Base-by-base conservation (phyloP, 2,329 filamentous ascomycete species). In the Colletotrichum trifolii region DNA sequence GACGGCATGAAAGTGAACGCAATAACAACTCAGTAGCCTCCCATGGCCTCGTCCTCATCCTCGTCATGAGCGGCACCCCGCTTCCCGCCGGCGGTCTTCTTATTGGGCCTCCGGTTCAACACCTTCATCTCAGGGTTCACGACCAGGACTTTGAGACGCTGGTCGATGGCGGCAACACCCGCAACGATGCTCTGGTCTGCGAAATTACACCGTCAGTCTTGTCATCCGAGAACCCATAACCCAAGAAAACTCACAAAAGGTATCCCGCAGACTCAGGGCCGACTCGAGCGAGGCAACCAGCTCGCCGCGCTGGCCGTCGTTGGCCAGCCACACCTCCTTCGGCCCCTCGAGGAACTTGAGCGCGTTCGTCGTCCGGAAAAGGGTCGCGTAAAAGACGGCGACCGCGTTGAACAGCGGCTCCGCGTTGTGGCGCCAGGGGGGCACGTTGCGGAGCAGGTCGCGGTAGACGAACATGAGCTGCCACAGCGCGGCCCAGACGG, bases 381-480 rank as follows among this genome's bases (percentile, higher is more conserved):
- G 50, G 36, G 68, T 60, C 7, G 68, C 67, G 60, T 71, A 71
- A 40, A 70, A 71, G 33, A 68, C 65, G n/a, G 70, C 53, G 9
- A 71, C 54, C 4, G 69, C 69, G 13, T 65, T 59, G 34, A 70
- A 65, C 12, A 71, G 45, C 33, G 60, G 15, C 12, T 43, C 47
- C 2, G 63, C 55, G 46, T 57, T 48, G 9, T 35, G n/a, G 17
- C 7, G 52, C 17, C 38, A 45, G 8, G 60, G 45, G 43, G 33
- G 15, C 5, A 35, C 10, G 15, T 7, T 40, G 6, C 69, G 63
- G 59, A 77, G 72, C 49, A 83, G 72, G 57, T 83, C 80, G 17
- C 78, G 77, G 66, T 84, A 84, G 68, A 83, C 78, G 42, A 84
- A 74, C 49, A 84, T 80, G 60, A 84, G 71, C 64, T 83, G 80